These are phyloP conservation scores for Helenozyma baotianmanensis DNA, from an alignment of 805 yeast species.

Conservation along the genomic window DNA sequence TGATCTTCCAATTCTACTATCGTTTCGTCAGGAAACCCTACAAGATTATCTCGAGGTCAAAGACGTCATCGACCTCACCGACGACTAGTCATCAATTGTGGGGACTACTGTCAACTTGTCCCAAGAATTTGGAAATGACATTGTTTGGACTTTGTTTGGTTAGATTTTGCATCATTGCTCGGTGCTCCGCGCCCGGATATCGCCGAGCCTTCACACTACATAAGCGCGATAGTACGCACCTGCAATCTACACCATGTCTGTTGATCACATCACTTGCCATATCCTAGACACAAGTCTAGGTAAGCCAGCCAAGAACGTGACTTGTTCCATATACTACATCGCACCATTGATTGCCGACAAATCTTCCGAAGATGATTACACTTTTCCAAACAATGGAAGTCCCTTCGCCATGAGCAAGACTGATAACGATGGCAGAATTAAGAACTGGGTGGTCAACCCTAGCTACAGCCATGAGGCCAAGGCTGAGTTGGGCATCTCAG, in stretches of 20 bases:
- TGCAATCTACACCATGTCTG: conserved; percentile 23
- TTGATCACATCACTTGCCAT: conserved; percentile 79
- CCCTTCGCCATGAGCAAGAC: conserved; percentile 71
- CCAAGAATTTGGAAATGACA: no score
- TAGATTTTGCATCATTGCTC: no score
- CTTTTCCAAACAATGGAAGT: conserved; percentile 12
- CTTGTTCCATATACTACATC: conserved; percentile 53
- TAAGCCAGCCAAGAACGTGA: conserved; percentile 73
- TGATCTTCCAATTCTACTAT: no score
- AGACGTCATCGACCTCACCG: no score
- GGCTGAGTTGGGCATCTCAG: conserved; percentile 25
- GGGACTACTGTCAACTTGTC: no score
- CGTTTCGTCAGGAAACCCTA: no score
- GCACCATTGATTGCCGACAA: conserved; percentile 21
- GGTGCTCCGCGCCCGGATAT: no score
- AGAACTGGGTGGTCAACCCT: conserved; percentile 57
- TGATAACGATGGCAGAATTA: conserved; percentile 75
- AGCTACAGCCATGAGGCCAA: conserved; percentile 11
- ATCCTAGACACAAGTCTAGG: conserved; percentile 82
- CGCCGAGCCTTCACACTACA: no score
- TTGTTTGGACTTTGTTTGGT: no score
- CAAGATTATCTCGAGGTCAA: no score
- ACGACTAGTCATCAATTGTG: no score
- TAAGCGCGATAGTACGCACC: no score
- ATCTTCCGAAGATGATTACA: conserved; percentile 24